A percentile compares a stretch with the other conserved stretches of the same genome.
Evolutionary conservation across 257 asterid species (phyloP).

Genomic region (Solanum corneliomulleri): DNA sequence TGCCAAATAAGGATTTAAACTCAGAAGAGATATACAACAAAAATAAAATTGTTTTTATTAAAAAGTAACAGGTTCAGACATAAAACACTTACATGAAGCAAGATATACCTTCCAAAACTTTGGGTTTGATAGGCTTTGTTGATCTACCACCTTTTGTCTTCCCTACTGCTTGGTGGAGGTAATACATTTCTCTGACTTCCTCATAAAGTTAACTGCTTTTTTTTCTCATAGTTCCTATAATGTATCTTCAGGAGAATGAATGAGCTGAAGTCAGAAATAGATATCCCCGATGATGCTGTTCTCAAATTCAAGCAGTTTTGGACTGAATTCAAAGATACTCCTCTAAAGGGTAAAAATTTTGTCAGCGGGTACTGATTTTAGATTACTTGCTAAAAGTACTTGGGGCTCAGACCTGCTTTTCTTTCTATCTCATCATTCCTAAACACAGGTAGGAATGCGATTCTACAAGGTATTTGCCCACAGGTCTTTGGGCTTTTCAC

Average conservation of each 20-base stretch:
- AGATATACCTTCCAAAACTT: neutral
- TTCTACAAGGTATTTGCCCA: slow-evolving; percentile 84
- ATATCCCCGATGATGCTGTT: slow-evolving; percentile 58
- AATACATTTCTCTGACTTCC: neutral
- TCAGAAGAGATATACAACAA: neutral
- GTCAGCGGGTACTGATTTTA: neutral
- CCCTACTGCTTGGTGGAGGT: neutral
- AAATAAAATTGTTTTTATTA: neutral
- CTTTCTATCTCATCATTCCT: neutral
- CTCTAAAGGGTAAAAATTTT: slow-evolving; percentile 58
- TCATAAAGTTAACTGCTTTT: neutral
- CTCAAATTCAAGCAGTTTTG: slow-evolving; percentile 74
- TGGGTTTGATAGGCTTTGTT: neutral
- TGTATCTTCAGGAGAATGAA: slow-evolving; percentile 63
- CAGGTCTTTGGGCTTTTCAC: slow-evolving; percentile 97
- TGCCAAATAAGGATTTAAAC: neutral
- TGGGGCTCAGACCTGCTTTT: neutral
- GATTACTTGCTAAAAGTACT: neutral
- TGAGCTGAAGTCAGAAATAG: slow-evolving; percentile 64
- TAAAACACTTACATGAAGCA: neutral
- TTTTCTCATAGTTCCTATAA: neutral
- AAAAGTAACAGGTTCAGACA: neutral
- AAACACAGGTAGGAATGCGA: slow-evolving; percentile 80
- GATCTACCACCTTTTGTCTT: neutral
- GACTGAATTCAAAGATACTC: slow-evolving; percentile 57